phyloP scores from a whole-genome alignment of 2,329 filamentous ascomycete genomes.

The Aspergillus arachidicola region DNA sequence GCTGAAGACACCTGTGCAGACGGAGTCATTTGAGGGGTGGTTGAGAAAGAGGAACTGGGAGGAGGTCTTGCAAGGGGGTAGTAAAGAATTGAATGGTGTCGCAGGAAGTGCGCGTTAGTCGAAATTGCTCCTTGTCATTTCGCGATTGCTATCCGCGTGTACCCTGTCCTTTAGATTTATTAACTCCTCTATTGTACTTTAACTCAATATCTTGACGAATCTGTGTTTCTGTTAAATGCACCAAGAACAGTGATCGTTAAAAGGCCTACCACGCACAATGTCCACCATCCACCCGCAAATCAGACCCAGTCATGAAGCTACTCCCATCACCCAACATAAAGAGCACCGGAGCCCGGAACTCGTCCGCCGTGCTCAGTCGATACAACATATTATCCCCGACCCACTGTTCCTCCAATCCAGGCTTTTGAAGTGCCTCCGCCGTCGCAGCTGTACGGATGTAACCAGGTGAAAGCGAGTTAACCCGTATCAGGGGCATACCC shows the following conservation, averaged over 20 bases:
- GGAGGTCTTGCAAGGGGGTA: slow-evolving; percentile 2
- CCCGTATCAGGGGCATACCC: slow-evolving; percentile 20
- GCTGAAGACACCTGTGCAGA: slow-evolving; percentile 29
- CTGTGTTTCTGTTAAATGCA: too few species aligned
- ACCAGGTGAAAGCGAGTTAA: slow-evolving; percentile 25
- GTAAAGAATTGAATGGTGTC: slow-evolving; percentile 3
- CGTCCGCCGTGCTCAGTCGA: slow-evolving; percentile 27
- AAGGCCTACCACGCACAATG: slow-evolving; percentile 14
- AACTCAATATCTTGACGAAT: too few species aligned
- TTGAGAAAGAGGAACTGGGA: slow-evolving; percentile 26
- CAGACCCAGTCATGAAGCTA: slow-evolving; percentile 39
- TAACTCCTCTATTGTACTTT: too few species aligned
- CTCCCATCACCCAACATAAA: slow-evolving; percentile 37
- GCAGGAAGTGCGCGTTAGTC: neutral
- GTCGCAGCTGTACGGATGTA: slow-evolving; percentile 23
- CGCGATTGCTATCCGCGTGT: too few species aligned
- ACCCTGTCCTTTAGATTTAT: too few species aligned
- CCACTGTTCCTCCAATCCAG: slow-evolving; percentile 21
- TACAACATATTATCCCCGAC: slow-evolving; percentile 24
- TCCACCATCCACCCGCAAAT: slow-evolving; percentile 36
- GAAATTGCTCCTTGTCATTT: fast-evolving
- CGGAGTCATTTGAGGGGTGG: slow-evolving; percentile 23
- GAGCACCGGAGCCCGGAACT: slow-evolving; percentile 33
- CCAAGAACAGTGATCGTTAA: fast-evolving
- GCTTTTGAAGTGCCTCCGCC: slow-evolving; percentile 18